A percentile compares a stretch with the other conserved stretches of the same genome.
These are phyloP conservation scores for Solanum etuberosum DNA, from an alignment of 257 asterid species.

Conservation along the genomic window DNA sequence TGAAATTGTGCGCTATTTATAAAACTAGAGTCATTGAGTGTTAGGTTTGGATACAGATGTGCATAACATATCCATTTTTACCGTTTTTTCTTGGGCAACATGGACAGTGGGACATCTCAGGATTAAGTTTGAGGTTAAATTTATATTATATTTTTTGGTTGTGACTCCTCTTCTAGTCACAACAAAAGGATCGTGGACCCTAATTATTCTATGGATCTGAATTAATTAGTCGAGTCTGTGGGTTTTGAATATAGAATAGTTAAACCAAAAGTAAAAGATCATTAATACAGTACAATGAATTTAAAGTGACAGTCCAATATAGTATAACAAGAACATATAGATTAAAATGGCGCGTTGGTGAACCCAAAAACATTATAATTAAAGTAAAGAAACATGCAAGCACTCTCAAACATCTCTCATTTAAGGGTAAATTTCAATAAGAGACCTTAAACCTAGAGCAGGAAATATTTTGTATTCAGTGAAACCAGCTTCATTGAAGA, in stretches of 20 bases:
- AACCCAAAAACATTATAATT: neutral
- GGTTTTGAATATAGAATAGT: neutral
- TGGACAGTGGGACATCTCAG: neutral
- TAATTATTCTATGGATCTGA: neutral
- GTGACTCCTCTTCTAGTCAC: neutral
- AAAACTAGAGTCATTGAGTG: neutral
- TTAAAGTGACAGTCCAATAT: neutral
- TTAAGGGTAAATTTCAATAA: neutral
- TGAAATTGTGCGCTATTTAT: neutral
- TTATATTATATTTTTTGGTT: neutral
- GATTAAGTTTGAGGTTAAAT: neutral
- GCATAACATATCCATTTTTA: neutral
- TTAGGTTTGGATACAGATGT: neutral
- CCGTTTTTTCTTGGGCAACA: neutral
- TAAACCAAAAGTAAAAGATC: neutral
- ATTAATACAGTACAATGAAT: neutral
- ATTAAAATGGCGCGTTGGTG: neutral
- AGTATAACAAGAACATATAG: neutral
- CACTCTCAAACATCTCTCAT: neutral
- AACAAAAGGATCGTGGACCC: neutral
- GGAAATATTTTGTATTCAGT: neutral
- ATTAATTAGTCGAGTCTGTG: neutral
- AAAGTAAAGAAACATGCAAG: neutral
- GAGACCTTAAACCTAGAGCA: neutral
- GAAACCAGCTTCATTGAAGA: neutral